These are phyloP conservation scores for Aspergillus sp. DNA, from an alignment of 2,329 filamentous ascomycete genomes.

Conservation along the genomic window DNA sequence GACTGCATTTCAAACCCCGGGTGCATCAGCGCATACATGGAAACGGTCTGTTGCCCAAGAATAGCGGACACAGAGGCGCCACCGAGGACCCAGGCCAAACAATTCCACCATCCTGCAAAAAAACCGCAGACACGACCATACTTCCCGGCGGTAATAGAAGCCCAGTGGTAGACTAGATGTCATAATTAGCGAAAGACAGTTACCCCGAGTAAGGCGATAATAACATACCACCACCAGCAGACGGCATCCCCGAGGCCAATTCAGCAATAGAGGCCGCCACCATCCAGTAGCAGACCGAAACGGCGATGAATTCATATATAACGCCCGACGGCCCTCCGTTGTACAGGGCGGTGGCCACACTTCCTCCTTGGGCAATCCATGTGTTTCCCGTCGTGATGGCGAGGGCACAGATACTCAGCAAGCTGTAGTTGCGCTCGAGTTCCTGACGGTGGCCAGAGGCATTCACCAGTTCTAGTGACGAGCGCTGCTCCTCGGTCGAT, in stretches of 20 bases:
- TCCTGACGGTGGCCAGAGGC: slow-evolving; percentile 65
- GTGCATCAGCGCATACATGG: slow-evolving; percentile 62
- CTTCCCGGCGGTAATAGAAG: slow-evolving; percentile 57
- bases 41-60: slow-evolving; percentile 59
- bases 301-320: slow-evolving; percentile 59
- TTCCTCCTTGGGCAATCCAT: slow-evolving; percentile 64
- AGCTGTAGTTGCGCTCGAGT: slow-evolving; percentile 61
- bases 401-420: slow-evolving; percentile 59
- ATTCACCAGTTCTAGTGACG: slow-evolving; percentile 53
- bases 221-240: slow-evolving; percentile 51
- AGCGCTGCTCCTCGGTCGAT: slow-evolving; percentile 24
- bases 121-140: slow-evolving; percentile 54
- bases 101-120: slow-evolving; percentile 48
- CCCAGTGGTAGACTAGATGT: slow-evolving; percentile 59
- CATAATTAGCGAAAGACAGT: not conserved
- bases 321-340: slow-evolving; percentile 64
- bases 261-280: slow-evolving; percentile 61
- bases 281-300: slow-evolving; percentile 56
- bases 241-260: slow-evolving; percentile 62
- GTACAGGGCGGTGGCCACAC: slow-evolving; percentile 56
- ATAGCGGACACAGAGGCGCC: slow-evolving; percentile 60
- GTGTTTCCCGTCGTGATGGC: slow-evolving; percentile 65
- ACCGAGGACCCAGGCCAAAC: slow-evolving; percentile 59
- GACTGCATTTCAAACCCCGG: slow-evolving; percentile 50
- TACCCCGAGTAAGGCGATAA: not conserved